A percentile compares a stretch with the other conserved stretches of the same genome.
Conservation (phyloP, 148 eudicot genomes). For the Tetragonia tetragonoides region DNA sequence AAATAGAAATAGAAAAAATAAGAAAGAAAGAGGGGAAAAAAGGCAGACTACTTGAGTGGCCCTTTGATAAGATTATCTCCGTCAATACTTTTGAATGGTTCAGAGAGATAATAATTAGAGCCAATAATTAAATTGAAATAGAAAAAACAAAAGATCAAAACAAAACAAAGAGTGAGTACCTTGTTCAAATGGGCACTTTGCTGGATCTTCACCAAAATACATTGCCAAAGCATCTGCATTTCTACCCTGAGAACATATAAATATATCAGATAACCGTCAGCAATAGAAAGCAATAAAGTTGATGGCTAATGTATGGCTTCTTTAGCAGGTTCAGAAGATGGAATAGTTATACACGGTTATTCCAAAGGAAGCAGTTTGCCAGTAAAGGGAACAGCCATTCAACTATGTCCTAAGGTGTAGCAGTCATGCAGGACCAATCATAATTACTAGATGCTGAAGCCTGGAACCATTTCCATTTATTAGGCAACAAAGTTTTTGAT, state of each 20-base stretch:
- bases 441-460: not conserved
- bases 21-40: not conserved
- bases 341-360: not conserved
- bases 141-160: not conserved
- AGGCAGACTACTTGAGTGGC: not conserved
- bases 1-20: too few relatives aligned
- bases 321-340: not conserved
- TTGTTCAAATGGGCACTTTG: constrained; percentile 89
- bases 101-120: not conserved
- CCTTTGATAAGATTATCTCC: not conserved
- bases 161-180: constrained; percentile 35
- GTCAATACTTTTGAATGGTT: not conserved
- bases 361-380: not conserved
- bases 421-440: not conserved
- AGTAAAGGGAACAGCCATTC: not conserved
- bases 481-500: not conserved
- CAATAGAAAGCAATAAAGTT: not conserved
- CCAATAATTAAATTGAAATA: not conserved
- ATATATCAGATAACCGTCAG: not conserved
- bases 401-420: not conserved
- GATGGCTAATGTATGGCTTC: not conserved
- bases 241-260: constrained; percentile 55
- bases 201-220: constrained; percentile 97
- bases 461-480: not conserved
- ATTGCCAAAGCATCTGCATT: constrained; percentile 83